Evolutionary conservation across 23 red algal species (phyloP), one percentile per base, ranked within the genome.

Genomic region (Gracilaria vermiculophylla): DNA sequence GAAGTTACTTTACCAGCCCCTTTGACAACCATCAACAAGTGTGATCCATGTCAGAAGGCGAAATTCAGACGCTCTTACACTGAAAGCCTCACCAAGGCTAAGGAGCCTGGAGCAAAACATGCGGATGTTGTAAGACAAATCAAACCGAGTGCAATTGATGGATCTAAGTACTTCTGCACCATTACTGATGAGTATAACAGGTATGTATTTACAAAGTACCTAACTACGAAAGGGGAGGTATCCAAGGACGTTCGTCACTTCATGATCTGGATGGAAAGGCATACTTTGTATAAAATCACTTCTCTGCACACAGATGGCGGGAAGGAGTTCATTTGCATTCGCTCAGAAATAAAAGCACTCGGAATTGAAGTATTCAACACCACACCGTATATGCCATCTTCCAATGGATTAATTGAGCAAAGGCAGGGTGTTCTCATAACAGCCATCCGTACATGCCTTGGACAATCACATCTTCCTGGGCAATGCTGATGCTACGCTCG

Each of bases 271-370:
- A 29, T 84, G 5, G 80, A 84, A 34, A 8, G 37, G 7, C 80
- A 84, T 9, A 49, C 80, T n/a, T 56, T 31, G 6, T 19, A 69
- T n/a, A 25, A 19, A 35, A 29, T 69, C 29, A 66, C 15, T 23
- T 45, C 80, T 19, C 31, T 84, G 19, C 58, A 84, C 48, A 84
- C 53, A 9, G 2, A 84, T 43, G 43, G 62, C 58, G 80, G 80
- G 2, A 11, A 24, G 20, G 80, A 84, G 35, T 84, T 84, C 62
- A 69, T 48, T 43, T 9, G 36, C 1, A 58, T 58, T 5, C 29
- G 27, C 5, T 31, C 20, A 24, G 29, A 17, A 27, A 29, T 84
- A 21, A 13, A 10, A 20, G 31, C 29, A 33, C 7, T 65, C 12
- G 80, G 80, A 23, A 41, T 84, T 39, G 27, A 23, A 28, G 53